phyloP scores from a whole-genome alignment of 169 alveolate species.

The Babesia ovata region DNA sequence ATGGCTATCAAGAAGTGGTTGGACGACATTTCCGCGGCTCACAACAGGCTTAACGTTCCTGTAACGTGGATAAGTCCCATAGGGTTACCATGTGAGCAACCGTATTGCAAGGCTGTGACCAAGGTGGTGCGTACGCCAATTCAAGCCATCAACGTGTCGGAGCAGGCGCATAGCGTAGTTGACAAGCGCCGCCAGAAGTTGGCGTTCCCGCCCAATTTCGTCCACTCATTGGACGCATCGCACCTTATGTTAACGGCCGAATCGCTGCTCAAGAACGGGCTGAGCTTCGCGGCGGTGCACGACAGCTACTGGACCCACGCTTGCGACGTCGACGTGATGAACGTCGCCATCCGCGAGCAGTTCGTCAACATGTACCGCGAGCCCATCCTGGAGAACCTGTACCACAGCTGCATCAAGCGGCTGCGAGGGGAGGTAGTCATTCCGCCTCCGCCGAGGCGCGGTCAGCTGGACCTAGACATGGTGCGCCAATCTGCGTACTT shows the following conservation, averaged over 20 bases:
- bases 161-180: constrained; percentile 58
- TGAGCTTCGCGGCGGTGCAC: constrained; percentile 95
- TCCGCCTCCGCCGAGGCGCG: constrained; percentile 82
- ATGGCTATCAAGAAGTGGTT: constrained; percentile 93
- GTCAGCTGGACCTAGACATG: constrained; percentile 72
- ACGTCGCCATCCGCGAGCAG: constrained; percentile 83
- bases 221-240: constrained; percentile 95
- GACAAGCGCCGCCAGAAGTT: constrained; percentile 88
- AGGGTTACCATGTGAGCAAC: constrained; percentile 94
- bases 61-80: constrained; percentile 94
- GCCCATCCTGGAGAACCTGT: constrained; percentile 88
- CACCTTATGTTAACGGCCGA: constrained; percentile 95
- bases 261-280: constrained; percentile 70
- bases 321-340: constrained; percentile 88
- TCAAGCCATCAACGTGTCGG: constrained; percentile 83
- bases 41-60: constrained; percentile 88
- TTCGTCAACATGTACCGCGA: constrained; percentile 87
- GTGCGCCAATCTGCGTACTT: constrained; percentile 46
- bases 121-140: constrained; percentile 83
- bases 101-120: constrained; percentile 84
- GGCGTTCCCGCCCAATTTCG: constrained; percentile 96
- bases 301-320: constrained; percentile 97
- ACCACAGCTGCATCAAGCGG: constrained; percentile 77
- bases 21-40: constrained; percentile 87
- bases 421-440: constrained; percentile 68